A percentile compares a stretch with the other conserved stretches of the same genome.
phyloP scores from a whole-genome alignment of 2,329 filamentous ascomycete species.

The Proliferodiscus dingleyae region DNA sequence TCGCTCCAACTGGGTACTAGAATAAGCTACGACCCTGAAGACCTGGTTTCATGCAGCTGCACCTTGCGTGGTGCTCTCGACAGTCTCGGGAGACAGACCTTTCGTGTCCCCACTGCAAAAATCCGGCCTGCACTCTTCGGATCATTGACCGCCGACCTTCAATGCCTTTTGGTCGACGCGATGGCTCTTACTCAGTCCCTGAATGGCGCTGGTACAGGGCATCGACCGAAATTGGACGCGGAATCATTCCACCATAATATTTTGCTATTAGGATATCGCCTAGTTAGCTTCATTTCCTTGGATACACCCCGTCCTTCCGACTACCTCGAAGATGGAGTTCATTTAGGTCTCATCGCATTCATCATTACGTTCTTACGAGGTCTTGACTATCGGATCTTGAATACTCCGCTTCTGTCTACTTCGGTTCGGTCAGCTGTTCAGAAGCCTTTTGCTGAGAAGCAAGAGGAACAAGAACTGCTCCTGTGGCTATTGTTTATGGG shows the following conservation, averaged over 20 bases:
- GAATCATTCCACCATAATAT: constrained; percentile 26
- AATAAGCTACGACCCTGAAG: constrained; percentile 13
- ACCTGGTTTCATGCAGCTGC: constrained; percentile 1
- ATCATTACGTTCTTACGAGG: constrained; percentile 23
- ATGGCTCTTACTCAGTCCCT: constrained; percentile 18
- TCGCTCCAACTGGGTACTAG: constrained; percentile 22
- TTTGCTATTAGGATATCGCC: constrained; percentile 25
- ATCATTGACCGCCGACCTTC: constrained; percentile 5
- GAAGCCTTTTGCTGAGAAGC: not conserved
- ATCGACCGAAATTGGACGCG: constrained; percentile 18
- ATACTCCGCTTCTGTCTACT: constrained; percentile 13
- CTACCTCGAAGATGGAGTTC: constrained; percentile 17
- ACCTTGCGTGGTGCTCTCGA: not conserved
- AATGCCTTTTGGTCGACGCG: constrained; percentile 15
- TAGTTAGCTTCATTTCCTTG: constrained; percentile 21
- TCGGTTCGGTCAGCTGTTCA: constrained; percentile 2
- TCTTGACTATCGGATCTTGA: constrained; percentile 1
- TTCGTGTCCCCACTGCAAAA: not conserved
- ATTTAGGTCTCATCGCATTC: constrained; percentile 28
- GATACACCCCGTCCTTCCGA: not conserved
- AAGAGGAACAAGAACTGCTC: constrained; percentile 14
- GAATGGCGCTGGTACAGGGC: constrained; percentile 10
- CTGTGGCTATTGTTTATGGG: constrained; percentile 23
- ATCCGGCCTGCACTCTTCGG: not conserved
- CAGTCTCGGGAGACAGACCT: not conserved